Base-by-base conservation (phyloP, 1,284 basidiomycete species). In the Takashimella tepidaria region DNA sequence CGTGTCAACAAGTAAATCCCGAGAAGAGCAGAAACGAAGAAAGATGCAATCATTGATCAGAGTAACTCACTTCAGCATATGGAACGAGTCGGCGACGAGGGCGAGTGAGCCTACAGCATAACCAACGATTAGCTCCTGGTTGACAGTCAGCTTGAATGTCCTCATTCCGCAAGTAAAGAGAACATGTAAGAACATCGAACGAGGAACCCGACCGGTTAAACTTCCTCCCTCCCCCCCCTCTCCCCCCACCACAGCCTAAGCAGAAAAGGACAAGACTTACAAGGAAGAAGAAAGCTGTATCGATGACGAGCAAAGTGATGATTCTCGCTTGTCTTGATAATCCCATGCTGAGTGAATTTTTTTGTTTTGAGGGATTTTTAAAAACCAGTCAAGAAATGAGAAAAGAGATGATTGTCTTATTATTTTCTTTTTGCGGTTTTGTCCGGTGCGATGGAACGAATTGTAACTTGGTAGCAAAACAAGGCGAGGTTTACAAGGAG, bases 51-150 rank as follows among this genome's bases (percentile, higher is more conserved):
- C n/a, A n/a, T n/a, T n/a, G n/a, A n/a, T n/a, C n/a, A n/a, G n/a
- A n/a, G n/a, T n/a, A n/a, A 74, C 82, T 58, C 62, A 93, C 90
- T 92, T 92, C 76, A 93, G 84, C 93, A 98, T 98, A 79, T 98
- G 95, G 77, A 98, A 98, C 60, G 87, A 89, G 78, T 98, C 95
- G 20, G 96, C 95, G 37, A 98, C 86, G 54, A 98, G 85, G 3
- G 93, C 93, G 1, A 97, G 83, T 0, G 92, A 96, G 40, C 92
- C 92, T 54, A 96, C 90, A 13, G 88, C 84, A 84, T 95, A 95
- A 45, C 93, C 92, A 86, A 73, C 55, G 47, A 72, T 70, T 24
- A 73, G 56, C 57, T 72, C 69, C 68, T 72, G 47, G 31, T 8
- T 37, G 31, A 37, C 31, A 16, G 31, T 41, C 37, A 11, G 11